Evolutionary conservation across 163 green algal genomes (phyloP).

Genomic region (Scenedesmus sp.): DNA sequence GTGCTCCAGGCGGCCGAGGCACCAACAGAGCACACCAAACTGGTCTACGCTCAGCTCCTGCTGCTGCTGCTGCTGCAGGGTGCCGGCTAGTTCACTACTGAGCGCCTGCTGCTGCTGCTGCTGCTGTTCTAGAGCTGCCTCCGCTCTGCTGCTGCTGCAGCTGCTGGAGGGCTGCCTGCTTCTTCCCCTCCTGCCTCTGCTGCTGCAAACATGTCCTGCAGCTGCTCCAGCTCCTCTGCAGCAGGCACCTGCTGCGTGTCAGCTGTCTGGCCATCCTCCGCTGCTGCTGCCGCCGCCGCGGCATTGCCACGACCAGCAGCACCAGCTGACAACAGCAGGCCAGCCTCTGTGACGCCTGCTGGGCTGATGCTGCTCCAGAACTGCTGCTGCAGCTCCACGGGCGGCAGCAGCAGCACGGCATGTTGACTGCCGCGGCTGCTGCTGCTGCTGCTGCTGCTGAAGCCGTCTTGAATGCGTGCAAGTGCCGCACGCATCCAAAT

Average conservation of each 20-base stretch:
- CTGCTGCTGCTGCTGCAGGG: background rate
- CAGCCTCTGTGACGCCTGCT: background rate
- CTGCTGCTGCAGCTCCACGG: background rate
- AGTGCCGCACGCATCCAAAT: background rate
- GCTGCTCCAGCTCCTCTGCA: background rate
- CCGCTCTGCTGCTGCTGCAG: background rate
- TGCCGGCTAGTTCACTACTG: background rate
- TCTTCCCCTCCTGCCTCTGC: background rate
- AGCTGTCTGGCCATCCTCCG: background rate
- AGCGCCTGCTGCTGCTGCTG: slow-evolving; percentile 15
- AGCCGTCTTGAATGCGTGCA: background rate
- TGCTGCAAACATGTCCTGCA: slow-evolving; percentile 22
- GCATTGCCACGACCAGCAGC: background rate
- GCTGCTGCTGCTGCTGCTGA: slow-evolving; percentile 27
- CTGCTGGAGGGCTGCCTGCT: background rate
- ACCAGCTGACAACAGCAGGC: background rate
- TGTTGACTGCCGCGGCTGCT: slow-evolving; percentile 1
- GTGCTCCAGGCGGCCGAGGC: slow-evolving; percentile 18
- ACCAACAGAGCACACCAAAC: slow-evolving; percentile 40
- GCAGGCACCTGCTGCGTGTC: background rate
- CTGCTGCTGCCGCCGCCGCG: slow-evolving; percentile 5
- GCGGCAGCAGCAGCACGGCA: slow-evolving; percentile 26
- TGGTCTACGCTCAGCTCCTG: background rate
- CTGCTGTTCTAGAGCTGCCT: background rate
- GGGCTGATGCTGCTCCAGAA: background rate